Evolutionary conservation across 345 rosid genomes (phyloP).

Genomic region (Brassica carinata): DNA sequence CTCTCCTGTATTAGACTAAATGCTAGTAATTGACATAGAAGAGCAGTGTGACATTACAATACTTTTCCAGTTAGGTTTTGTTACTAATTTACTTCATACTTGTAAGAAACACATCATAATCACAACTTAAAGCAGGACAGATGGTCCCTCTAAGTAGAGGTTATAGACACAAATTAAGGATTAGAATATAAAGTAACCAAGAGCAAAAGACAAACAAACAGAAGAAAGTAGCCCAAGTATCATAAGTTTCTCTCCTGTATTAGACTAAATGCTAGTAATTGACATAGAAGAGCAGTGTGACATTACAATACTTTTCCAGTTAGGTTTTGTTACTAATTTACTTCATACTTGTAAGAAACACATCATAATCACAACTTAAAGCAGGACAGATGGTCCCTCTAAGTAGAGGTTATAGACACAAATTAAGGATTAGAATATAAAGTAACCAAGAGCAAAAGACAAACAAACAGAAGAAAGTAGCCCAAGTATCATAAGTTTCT

Average conservation of each 20-base stretch:
- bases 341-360: conserved; percentile 9
- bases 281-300: background rate
- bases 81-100: background rate
- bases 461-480: background rate
- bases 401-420: conserved; percentile 8
- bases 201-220: conserved; percentile 19
- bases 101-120: conserved; percentile 21
- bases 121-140: conserved; percentile 9
- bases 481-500: background rate
- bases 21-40: conserved; percentile 3
- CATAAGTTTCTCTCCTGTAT: background rate
- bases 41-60: background rate
- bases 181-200: conserved; percentile 1
- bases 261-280: conserved; percentile 2
- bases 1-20: background rate
- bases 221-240: background rate
- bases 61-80: conserved; percentile 12
- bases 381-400: background rate
- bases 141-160: background rate
- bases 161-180: background rate
- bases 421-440: background rate
- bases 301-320: conserved; percentile 9
- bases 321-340: background rate
- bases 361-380: conserved; percentile 19
- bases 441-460: conserved; percentile 8